These are phyloP conservation scores for Aethionema arabicum DNA, from an alignment of 345 rosid genomes.

Conservation along the genomic window DNA sequence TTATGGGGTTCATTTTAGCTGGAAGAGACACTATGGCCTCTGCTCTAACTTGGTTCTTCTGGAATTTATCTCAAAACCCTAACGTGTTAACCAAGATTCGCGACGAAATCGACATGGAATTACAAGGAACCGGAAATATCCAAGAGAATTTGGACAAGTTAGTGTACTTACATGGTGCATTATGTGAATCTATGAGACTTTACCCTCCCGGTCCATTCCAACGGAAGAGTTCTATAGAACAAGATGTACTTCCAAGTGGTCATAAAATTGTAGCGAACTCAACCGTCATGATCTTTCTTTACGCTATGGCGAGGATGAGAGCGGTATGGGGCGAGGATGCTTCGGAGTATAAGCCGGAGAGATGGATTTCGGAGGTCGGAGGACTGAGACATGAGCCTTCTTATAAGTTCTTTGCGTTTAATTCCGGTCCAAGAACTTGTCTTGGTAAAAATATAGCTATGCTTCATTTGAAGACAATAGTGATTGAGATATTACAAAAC, in stretches of 20 bases:
- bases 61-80: conserved; percentile 43
- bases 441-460: conserved; percentile 25
- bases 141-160: conserved; percentile 28
- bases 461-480: conserved; percentile 22
- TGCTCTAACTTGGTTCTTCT: conserved; percentile 48
- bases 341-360: conserved; percentile 33
- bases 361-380: conserved; percentile 20
- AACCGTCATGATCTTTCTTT: conserved; percentile 22
- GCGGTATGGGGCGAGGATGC: conserved; percentile 36
- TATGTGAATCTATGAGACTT: conserved; percentile 39
- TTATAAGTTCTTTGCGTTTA: conserved; percentile 26
- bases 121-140: conserved; percentile 6
- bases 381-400: conserved; percentile 20
- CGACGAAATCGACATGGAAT: conserved; percentile 36
- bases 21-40: conserved; percentile 40
- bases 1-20: conserved; percentile 43
- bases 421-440: conserved; percentile 23
- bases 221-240: conserved; percentile 12
- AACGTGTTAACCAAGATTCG: conserved; percentile 34
- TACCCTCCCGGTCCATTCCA: conserved; percentile 36
- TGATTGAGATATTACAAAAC: conserved; percentile 20
- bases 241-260: conserved; percentile 40
- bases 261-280: conserved; percentile 27
- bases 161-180: conserved; percentile 36
- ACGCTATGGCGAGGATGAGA: conserved; percentile 38